phyloP scores from a whole-genome alignment of 2,329 filamentous ascomycete species.

The Aspergillus japonicus region DNA sequence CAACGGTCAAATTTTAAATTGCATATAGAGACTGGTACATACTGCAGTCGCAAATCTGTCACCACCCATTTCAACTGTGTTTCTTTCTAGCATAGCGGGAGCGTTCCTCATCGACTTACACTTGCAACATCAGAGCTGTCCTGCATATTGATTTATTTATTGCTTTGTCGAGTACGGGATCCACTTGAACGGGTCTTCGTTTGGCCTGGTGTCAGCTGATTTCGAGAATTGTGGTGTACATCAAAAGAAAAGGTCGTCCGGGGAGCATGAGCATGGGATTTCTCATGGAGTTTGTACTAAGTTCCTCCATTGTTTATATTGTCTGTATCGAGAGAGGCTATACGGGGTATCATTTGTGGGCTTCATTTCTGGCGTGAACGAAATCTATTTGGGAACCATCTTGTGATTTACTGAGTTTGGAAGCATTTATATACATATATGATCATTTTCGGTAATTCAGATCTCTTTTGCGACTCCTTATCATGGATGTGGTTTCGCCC shows the following conservation, averaged over 20 bases:
- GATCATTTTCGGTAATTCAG: constrained; percentile 16
- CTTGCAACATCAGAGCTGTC: neutral
- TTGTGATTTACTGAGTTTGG: constrained; percentile 4
- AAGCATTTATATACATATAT: constrained; percentile 5
- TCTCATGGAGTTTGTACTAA: constrained; percentile 22
- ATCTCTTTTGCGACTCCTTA: neutral
- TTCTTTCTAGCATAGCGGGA: constrained; percentile 30
- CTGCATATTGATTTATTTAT: constrained; percentile 11
- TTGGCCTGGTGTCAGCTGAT: constrained; percentile 13
- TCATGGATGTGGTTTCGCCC: neutral
- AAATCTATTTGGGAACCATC: neutral
- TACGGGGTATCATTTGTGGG: neutral
- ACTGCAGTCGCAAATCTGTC: constrained; percentile 12
- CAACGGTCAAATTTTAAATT: constrained; percentile 16
- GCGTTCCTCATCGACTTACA: constrained; percentile 23
- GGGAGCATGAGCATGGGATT: constrained; percentile 9
- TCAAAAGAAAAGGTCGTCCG: constrained; percentile 6
- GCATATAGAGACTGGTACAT: constrained; percentile 9
- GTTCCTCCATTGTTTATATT: constrained; percentile 25
- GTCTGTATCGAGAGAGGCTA: constrained; percentile 22
- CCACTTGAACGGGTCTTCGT: neutral
- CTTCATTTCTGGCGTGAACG: neutral
- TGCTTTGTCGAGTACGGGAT: constrained; percentile 12
- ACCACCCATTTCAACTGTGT: constrained; percentile 17
- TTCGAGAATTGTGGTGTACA: constrained; percentile 12